These are phyloP conservation scores for Massarina eburnea DNA, from an alignment of 2,329 filamentous ascomycete genomes.

Conservation along the genomic window DNA sequence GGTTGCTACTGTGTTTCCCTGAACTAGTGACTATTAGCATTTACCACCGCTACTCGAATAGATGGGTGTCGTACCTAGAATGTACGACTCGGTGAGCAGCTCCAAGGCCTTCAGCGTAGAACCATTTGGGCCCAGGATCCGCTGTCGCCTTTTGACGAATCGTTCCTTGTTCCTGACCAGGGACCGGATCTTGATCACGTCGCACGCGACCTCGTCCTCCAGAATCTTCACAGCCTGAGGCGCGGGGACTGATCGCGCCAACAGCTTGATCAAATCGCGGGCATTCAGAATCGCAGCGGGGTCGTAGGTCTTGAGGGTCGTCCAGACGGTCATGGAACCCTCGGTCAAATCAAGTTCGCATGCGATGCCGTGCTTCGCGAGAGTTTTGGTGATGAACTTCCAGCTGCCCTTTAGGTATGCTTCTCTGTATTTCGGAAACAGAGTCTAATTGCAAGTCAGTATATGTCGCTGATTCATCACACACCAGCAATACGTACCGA, in stretches of 20 bases:
- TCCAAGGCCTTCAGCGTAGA: constrained; percentile 64
- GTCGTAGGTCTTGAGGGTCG: constrained; percentile 87
- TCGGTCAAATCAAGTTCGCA: constrained; percentile 94
- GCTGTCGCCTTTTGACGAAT: constrained; percentile 91
- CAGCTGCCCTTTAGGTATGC: constrained; percentile 89
- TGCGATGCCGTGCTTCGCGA: constrained; percentile 85
- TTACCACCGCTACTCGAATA: background rate
- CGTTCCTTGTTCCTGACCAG: constrained; percentile 91
- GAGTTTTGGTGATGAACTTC: constrained; percentile 83
- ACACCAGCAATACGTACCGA: no score
- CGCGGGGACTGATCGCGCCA: constrained; percentile 81
- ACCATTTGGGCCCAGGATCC: constrained; percentile 87
- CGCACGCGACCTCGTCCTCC: constrained; percentile 86
- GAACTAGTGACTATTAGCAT: constrained; percentile 55
- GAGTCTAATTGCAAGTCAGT: no score
- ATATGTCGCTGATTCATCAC: no score
- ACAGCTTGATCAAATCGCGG: constrained; percentile 88
- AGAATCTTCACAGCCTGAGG: constrained; percentile 93
- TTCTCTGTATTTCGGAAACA: constrained; percentile 97
- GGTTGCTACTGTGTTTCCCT: constrained; percentile 89
- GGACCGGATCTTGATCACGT: constrained; percentile 93
- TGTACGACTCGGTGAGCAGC: constrained; percentile 81
- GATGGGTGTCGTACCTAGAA: constrained; percentile 54
- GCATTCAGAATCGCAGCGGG: constrained; percentile 57
- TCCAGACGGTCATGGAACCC: constrained; percentile 95